Percentiles rank a stretch among this genome's conserved stretches.
Conservation (phyloP, 495 filamentous ascomycete species). For the Penicillium soppii region DNA sequence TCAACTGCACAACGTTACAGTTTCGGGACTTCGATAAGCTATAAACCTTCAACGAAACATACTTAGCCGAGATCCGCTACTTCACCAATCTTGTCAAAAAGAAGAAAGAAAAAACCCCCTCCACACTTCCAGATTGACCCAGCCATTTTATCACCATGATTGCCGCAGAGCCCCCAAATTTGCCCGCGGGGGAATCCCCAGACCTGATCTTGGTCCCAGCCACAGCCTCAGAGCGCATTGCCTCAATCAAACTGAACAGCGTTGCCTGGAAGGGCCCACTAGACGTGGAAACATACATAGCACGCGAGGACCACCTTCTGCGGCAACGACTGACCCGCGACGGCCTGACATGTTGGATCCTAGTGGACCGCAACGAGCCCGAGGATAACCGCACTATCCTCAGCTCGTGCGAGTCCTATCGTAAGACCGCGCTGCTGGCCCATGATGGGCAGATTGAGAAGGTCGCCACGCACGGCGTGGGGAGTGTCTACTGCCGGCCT, state of each 20-base stretch:
- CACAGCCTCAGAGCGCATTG: constrained; percentile 60
- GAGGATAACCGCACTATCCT: constrained; percentile 61
- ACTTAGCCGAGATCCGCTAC: too few species aligned
- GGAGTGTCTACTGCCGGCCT: constrained; percentile 80
- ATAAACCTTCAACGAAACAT: too few species aligned
- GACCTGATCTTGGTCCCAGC: constrained; percentile 66
- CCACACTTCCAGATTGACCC: background rate
- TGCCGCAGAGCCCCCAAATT: constrained; percentile 29
- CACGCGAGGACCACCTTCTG: constrained; percentile 70
- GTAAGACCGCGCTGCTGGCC: constrained; percentile 67
- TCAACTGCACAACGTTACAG: too few species aligned
- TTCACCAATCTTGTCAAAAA: too few species aligned
- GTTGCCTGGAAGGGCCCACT: constrained; percentile 70
- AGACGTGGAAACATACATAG: constrained; percentile 66
- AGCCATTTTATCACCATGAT: constrained; percentile 28
- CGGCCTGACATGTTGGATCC: constrained; percentile 82
- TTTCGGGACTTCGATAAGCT: too few species aligned
- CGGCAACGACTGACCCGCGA: constrained; percentile 66
- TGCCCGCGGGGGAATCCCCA: constrained; percentile 60
- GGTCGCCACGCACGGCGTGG: constrained; percentile 74
- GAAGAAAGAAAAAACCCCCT: too few species aligned
- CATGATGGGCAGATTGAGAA: constrained; percentile 54
- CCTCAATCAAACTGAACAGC: constrained; percentile 67
- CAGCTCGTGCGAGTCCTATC: constrained; percentile 78
- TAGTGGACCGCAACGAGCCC: constrained; percentile 58